phyloP scores from a whole-genome alignment of 2,329 filamentous ascomycete species.

The Fusarium sp. region DNA sequence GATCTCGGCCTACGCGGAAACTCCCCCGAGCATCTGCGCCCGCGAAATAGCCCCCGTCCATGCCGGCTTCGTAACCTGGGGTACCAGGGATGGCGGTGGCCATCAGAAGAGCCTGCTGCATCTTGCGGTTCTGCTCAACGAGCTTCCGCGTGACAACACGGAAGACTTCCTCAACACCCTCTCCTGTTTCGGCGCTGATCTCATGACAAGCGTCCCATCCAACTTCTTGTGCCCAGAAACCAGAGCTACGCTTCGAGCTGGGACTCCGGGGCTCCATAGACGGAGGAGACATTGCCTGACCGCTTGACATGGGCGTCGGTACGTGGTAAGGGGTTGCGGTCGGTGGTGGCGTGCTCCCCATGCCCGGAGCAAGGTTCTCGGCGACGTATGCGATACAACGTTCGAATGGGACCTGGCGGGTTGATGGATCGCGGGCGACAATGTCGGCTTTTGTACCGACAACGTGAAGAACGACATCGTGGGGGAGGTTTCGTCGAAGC shows the following conservation, averaged over 20 bases:
- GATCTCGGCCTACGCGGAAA: constrained; percentile 69
- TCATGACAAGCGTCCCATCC: constrained; percentile 99
- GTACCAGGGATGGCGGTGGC: constrained; percentile 65
- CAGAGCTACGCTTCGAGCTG: constrained; percentile 75
- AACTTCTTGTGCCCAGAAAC: constrained; percentile 91
- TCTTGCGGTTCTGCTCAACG: constrained; percentile 73
- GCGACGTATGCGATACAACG: constrained; percentile 95
- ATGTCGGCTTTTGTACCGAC: constrained; percentile 95
- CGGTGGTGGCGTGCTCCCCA: constrained; percentile 74
- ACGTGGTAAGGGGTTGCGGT: constrained; percentile 63
- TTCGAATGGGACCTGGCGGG: constrained; percentile 91
- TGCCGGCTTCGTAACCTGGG: constrained; percentile 59
- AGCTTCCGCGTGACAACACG: constrained; percentile 74
- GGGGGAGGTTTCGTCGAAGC: constrained; percentile 80
- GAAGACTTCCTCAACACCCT: constrained; percentile 97
- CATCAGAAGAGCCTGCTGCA: constrained; percentile 69
- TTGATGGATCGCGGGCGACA: constrained; percentile 83
- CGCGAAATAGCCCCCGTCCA: constrained; percentile 66
- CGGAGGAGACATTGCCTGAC: constrained; percentile 38
- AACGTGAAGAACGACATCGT: constrained; percentile 89
- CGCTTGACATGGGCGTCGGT: constrained; percentile 39
- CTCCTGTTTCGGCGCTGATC: constrained; percentile 92
- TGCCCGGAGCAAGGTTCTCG: constrained; percentile 84
- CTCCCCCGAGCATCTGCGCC: constrained; percentile 60
- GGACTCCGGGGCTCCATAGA: constrained; percentile 68